A percentile compares a stretch with the other conserved stretches of the same genome.
Conservation (phyloP, 305 asterid genomes). For the Euphrasia arctica region DNA sequence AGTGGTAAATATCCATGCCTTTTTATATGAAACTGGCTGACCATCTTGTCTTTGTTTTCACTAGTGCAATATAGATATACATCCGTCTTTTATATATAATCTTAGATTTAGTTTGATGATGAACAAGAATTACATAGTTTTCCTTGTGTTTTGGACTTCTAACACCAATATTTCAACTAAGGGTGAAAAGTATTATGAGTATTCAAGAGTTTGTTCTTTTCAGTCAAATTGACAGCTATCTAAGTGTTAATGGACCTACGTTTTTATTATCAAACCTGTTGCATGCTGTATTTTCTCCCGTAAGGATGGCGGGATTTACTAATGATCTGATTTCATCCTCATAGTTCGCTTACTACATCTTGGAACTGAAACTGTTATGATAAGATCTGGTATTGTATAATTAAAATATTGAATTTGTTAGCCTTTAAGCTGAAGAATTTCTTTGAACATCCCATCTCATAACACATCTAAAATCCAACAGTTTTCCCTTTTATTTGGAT, state of each 20-base stretch:
- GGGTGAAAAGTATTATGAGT: slow-evolving; percentile 6
- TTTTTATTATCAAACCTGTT: slow-evolving; percentile 9
- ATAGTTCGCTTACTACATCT: neutral
- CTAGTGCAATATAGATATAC: too few relatives aligned
- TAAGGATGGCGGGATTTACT: neutral
- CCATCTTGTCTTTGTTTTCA: slow-evolving; percentile 18
- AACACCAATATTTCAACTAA: neutral
- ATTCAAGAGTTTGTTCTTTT: slow-evolving; percentile 9
- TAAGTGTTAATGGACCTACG: slow-evolving; percentile 2
- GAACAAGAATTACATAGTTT: too few relatives aligned
- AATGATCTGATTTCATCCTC: slow-evolving; percentile 15
- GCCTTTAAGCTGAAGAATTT: slow-evolving; percentile 11
- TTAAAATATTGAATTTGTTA: slow-evolving; percentile 1
- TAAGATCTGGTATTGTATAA: slow-evolving; percentile 1
- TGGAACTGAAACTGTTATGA: neutral
- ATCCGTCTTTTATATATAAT: too few relatives aligned
- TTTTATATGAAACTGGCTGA: neutral
- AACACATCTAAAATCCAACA: slow-evolving; percentile 11
- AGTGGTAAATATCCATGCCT: slow-evolving; percentile 48
- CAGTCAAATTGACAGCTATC: slow-evolving; percentile 5
- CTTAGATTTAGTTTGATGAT: too few relatives aligned
- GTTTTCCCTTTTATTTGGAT: too few relatives aligned
- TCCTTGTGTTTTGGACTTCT: too few relatives aligned
- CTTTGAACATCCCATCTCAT: slow-evolving; percentile 1
- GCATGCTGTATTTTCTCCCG: neutral